Conservation (phyloP, 768 basidiomycete genomes). For the Gloeostereum incarnatum region DNA sequence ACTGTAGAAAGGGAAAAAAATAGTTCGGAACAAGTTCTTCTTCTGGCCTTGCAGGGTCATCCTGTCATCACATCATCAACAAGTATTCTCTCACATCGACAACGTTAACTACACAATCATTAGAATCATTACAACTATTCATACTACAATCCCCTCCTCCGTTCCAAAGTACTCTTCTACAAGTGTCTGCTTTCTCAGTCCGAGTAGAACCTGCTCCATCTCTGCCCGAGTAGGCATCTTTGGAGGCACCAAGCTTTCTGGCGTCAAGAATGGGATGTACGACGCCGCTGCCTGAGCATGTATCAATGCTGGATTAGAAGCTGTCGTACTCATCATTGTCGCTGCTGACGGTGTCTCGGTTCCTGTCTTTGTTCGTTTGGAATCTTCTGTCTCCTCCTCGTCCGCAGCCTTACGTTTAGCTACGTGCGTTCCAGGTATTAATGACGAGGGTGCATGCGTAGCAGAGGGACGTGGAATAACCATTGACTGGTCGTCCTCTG, state of each 20-base stretch:
- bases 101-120: too few species aligned
- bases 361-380: constrained; percentile 8
- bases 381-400: constrained; percentile 25
- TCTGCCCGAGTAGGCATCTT: constrained; percentile 68
- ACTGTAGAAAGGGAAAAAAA: too few species aligned
- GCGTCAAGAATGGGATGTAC: constrained; percentile 65
- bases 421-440: constrained; percentile 11
- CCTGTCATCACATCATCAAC: too few species aligned
- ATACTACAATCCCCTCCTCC: constrained; percentile 18
- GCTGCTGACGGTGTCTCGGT: constrained; percentile 1
- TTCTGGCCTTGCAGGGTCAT: too few species aligned
- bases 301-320: constrained; percentile 20
- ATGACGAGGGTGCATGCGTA: constrained; percentile 12
- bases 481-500: constrained; percentile 41
- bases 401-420: constrained; percentile 51
- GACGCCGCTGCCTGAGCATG: constrained; percentile 56
- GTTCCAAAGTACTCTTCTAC: constrained; percentile 65
- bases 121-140: too few species aligned
- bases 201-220: constrained; percentile 70
- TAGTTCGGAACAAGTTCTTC: too few species aligned
- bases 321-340: constrained; percentile 4
- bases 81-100: too few species aligned
- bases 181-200: constrained; percentile 70
- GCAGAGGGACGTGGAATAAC: constrained; percentile 32
- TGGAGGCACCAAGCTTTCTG: constrained; percentile 66